Base-by-base conservation (phyloP, 108 stramenopile species). In the Cyclotella sp. region DNA sequence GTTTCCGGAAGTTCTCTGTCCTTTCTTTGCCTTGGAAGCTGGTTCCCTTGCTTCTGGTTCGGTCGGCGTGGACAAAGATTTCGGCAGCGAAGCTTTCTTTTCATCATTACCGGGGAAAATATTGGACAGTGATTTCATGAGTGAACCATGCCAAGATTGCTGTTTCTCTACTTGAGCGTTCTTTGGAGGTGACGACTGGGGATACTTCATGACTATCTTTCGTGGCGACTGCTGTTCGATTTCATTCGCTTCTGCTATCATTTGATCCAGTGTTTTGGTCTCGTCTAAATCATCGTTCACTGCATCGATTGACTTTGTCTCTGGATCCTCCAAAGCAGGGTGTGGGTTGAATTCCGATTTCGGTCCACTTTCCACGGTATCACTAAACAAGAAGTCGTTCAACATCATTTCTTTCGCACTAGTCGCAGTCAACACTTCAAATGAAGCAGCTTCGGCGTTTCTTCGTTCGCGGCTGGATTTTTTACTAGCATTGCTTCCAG, bases 161-260 rank as follows among this genome's bases (percentile, higher is more conserved):
- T 54, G 39, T 43, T 66, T 65, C 22, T 42, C 59, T 0, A 15
- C 24, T 9, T 19, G 34, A 49, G 44, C 21, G 52, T 67, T 59
- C 15, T 69, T 70, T 63, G 43, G 54, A 40, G 55, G 53, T 65
- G 73, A 65, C 0, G 44, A 22, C 0, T 62, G 64, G 27, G 66
- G 9, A 46, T 65, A 46, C 42, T 60, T 68, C 3, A 60, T 45
- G 16, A 75, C 27, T 12, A 47, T 42, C 16, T 63, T 72, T 49
- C 43, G 52, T 42, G 46, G 51, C 29, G 71, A 72, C 21, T 54
- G 58, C 16, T 51, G 59, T 42, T 79, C 78, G 34, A 79, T 68
- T 39, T 62, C 59, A 53, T 81, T 81, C 39, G 79, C 75, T 44
- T 76, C 79, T 76, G 75, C 57, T 34, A 81, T 60, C 79, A 81